Conservation (phyloP, 345 rosid species). For the Pistacia integerrima region DNA sequence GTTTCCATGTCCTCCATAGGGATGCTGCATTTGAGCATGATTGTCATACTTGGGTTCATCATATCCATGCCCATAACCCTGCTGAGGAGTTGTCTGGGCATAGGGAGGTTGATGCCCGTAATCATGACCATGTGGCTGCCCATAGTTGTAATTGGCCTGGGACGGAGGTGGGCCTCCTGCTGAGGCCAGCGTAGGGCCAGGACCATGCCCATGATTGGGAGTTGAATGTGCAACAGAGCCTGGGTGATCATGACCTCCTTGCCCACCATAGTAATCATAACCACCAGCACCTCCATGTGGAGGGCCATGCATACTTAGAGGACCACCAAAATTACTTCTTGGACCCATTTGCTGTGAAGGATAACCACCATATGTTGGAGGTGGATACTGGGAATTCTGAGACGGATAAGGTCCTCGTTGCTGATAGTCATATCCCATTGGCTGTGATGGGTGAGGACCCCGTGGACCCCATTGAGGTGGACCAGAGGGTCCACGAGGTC, state of each 20-base stretch:
- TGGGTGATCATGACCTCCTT: slow-evolving; percentile 54
- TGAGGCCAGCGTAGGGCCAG: slow-evolving; percentile 54
- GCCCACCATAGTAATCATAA: slow-evolving; percentile 80
- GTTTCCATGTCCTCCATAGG: slow-evolving; percentile 61
- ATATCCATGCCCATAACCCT: slow-evolving; percentile 67
- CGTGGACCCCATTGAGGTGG: slow-evolving; percentile 79
- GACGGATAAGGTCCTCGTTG: slow-evolving; percentile 79
- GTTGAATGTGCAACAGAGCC: slow-evolving; percentile 43
- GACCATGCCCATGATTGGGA: slow-evolving; percentile 44
- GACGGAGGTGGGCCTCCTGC: slow-evolving; percentile 48
- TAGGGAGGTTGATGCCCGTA: slow-evolving; percentile 69
- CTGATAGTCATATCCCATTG: slow-evolving; percentile 65
- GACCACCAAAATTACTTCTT: slow-evolving; percentile 63
- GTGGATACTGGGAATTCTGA: slow-evolving; percentile 63
- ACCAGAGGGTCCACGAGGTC: slow-evolving; percentile 68
- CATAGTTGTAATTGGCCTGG: slow-evolving; percentile 65
- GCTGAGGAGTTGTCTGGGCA: slow-evolving; percentile 63
- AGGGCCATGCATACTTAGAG: slow-evolving; percentile 51
- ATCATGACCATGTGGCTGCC: slow-evolving; percentile 66
- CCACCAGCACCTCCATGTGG: slow-evolving; percentile 59
- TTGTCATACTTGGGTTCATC: slow-evolving; percentile 59
- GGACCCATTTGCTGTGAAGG: slow-evolving; percentile 67
- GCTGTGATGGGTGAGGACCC: slow-evolving; percentile 58
- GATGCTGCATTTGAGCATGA: slow-evolving; percentile 55
- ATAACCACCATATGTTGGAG: slow-evolving; percentile 63